A percentile compares a stretch with the other conserved stretches of the same genome.
Evolutionary conservation across 768 basidiomycete genomes (phyloP).

Genomic region (Phaeotremella fagi): DNA sequence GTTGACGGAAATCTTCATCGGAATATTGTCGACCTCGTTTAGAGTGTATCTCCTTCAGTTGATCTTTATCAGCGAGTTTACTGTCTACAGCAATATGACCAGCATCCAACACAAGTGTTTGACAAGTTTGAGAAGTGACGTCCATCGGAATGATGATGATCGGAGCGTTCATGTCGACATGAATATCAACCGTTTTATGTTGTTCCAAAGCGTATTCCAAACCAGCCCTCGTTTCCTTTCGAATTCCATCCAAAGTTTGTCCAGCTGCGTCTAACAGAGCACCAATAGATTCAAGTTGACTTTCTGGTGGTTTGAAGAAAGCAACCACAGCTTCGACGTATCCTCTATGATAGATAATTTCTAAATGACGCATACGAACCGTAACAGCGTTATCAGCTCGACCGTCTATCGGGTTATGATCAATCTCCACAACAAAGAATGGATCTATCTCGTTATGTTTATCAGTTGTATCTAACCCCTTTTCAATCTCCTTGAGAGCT

Average conservation of each 20-base stretch:
- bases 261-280: conserved; percentile 86
- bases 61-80: conserved; percentile 76
- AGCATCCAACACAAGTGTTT: conserved; percentile 86
- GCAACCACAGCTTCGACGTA: conserved; percentile 86
- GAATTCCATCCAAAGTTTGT: conserved; percentile 83
- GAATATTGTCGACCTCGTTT: conserved; percentile 80
- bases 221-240: conserved; percentile 89
- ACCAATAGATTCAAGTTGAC: conserved; percentile 90
- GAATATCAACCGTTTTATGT: conserved; percentile 94
- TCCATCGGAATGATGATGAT: conserved; percentile 95
- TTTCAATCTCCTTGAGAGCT: conserved; percentile 15
- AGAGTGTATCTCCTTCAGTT: conserved; percentile 67
- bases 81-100: conserved; percentile 94
- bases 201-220: conserved; percentile 87
- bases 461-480: conserved; percentile 17
- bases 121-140: conserved; percentile 69
- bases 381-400: conserved; percentile 86
- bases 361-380: conserved; percentile 87
- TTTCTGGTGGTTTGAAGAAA: conserved; percentile 90
- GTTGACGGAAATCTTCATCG: conserved; percentile 75
- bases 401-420: conserved; percentile 84
- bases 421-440: conserved; percentile 88
- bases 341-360: conserved; percentile 90
- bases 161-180: conserved; percentile 92
- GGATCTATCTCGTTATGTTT: conserved; percentile 51